Conservation (phyloP, 2,329 filamentous ascomycete genomes). For the Emergomyces pasteurianus region DNA sequence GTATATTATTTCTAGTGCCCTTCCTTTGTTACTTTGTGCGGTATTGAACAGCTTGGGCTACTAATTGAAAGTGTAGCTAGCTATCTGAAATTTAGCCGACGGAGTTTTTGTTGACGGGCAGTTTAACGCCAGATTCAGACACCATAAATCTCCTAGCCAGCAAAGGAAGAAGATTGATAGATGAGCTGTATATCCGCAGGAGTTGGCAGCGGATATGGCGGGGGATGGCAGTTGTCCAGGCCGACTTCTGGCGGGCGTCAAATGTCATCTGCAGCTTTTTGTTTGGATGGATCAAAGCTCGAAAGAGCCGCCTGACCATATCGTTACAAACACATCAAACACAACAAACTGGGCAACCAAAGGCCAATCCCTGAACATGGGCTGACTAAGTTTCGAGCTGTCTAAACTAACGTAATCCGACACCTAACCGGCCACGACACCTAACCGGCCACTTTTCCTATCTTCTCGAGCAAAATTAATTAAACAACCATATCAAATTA, state of each 20-base stretch:
- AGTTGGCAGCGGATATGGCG: neutral
- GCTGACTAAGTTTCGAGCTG: neutral
- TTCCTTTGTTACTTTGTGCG: neutral
- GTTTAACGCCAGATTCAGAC: neutral
- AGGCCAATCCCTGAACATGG: neutral
- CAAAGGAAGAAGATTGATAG: neutral
- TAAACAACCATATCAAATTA: too few species aligned
- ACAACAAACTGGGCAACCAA: neutral
- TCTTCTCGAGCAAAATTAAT: too few species aligned
- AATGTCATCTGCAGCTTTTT: constrained; percentile 1
- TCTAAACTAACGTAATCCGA: too few species aligned
- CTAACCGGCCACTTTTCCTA: too few species aligned
- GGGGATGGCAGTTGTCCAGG: neutral
- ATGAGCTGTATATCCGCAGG: neutral
- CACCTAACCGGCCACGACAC: too few species aligned
- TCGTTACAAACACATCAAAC: constrained; percentile 4
- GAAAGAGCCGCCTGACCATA: neutral
- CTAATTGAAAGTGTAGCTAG: too few species aligned
- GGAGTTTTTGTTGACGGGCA: neutral
- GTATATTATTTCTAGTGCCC: neutral
- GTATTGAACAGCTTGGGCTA: neutral
- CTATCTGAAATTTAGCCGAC: neutral
- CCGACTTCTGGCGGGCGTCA: neutral
- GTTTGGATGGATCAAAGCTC: neutral
- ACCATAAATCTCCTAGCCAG: neutral